A percentile compares a stretch with the other conserved stretches of the same genome.
Evolutionary conservation across 306 rosid species (phyloP).

Genomic region (Quercus ilex): DNA sequence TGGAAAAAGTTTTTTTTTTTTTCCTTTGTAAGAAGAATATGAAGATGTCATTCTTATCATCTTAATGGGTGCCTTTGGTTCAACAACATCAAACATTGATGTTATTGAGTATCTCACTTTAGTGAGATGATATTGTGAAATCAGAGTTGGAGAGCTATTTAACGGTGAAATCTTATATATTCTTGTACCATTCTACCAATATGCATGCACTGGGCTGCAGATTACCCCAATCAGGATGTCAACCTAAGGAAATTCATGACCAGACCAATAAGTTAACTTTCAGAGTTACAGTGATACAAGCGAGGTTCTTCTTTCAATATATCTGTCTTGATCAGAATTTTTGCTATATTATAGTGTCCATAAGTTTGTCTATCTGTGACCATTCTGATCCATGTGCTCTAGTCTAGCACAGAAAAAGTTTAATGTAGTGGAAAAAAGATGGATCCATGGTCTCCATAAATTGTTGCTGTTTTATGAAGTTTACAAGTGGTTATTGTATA

Average conservation of each 20-base stretch:
- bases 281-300: neutral
- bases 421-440: neutral
- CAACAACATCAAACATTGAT: neutral
- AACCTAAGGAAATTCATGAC: neutral
- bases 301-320: neutral
- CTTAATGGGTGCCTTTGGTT: neutral
- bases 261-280: neutral
- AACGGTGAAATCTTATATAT: neutral
- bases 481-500: neutral
- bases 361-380: neutral
- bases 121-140: neutral
- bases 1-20: too few relatives aligned
- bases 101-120: neutral
- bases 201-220: too few relatives aligned
- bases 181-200: neutral
- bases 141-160: neutral
- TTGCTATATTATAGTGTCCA: neutral
- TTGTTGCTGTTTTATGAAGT: neutral
- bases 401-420: neutral
- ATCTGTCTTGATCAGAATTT: neutral
- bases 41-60: neutral
- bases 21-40: neutral
- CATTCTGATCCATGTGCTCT: constrained; percentile 1
- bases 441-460: neutral
- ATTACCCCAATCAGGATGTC: neutral